Evolutionary conservation across 2,329 filamentous ascomycete genomes (phyloP), one percentile per base, ranked within the genome.

Genomic region (Fusarium sp.): DNA sequence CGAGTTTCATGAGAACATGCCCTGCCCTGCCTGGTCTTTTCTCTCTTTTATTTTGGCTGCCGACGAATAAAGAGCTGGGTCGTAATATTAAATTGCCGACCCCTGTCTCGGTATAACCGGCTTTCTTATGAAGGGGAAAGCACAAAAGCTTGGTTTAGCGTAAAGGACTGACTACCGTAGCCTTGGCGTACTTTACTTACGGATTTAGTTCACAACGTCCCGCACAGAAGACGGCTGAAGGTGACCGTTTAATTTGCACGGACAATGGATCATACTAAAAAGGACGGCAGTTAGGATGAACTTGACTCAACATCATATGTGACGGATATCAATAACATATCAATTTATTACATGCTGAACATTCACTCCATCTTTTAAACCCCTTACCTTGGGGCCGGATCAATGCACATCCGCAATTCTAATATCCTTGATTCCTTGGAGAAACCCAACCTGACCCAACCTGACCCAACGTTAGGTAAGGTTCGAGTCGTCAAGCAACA

Each of bases 41-140:
- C 23, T 45, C 12, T 31, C 13, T 30, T 50, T 20, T 50, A 37
- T 37, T 18, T 38, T 26, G 28, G 46, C 33, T 50, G 46, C 33
- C 46, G 33, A 50, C 46, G 6, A 23, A 23, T 23, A 23, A 23
- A 23, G 4, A 23, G 4, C 23, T 23, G 23, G 23, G 23, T 23
- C 30, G 30, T 30, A 30, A 30, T 30, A 23, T 40, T 50, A 16
- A 50, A 28, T 38, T 16, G 20, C 8, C 4, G 18, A 30, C n/a
- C 47, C 47, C n/a, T 40, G 47, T 30, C 33, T 38, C 47, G 47
- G 47, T 40, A 50, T 28, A 40, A 50, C 47, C 47, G 47, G 23
- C 34, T 20, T 50, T 5, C 11, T 18, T 26, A 16, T 18, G 16
- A 20, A 16, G 8, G 28, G 34, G 47, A n/a, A 28, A 11, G 12